A percentile compares a stretch with the other conserved stretches of the same genome.
Conservation (phyloP, 257 asterid genomes). For the Nicotiana paniculata region DNA sequence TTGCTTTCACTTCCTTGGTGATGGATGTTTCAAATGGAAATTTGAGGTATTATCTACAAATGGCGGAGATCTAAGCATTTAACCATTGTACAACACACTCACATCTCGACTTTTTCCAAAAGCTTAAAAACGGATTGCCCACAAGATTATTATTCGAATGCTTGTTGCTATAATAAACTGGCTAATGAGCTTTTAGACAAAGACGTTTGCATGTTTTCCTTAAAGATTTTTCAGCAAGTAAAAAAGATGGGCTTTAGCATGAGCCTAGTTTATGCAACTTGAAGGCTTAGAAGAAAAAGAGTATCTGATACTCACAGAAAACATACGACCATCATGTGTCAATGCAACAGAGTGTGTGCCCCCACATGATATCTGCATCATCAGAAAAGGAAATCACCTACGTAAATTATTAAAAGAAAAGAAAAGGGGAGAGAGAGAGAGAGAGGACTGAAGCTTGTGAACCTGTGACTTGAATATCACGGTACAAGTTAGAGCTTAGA, state of each 20-base stretch:
- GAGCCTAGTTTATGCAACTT: neutral
- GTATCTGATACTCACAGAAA: slow-evolving; percentile 47
- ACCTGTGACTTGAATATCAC: neutral
- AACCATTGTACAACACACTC: neutral
- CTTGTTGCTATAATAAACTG: neutral
- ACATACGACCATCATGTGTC: slow-evolving; percentile 86
- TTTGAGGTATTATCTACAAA: neutral
- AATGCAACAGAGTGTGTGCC: slow-evolving; percentile 97
- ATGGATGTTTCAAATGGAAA: neutral
- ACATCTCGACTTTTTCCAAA: neutral
- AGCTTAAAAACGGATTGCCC: neutral
- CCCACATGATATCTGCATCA: slow-evolving; percentile 92
- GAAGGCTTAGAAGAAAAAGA: neutral
- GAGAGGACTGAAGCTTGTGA: neutral
- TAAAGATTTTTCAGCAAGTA: neutral
- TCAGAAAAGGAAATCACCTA: neutral
- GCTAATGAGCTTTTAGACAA: neutral
- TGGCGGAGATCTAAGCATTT: neutral
- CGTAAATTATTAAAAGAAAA: neutral
- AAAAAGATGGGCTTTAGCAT: neutral
- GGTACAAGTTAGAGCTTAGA: neutral
- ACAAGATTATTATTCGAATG: neutral
- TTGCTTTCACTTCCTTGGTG: neutral
- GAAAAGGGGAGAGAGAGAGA: neutral
- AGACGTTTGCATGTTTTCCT: neutral